phyloP scores from a whole-genome alignment of 2,329 filamentous ascomycete species.

The Drechslerella dactyloides region DNA sequence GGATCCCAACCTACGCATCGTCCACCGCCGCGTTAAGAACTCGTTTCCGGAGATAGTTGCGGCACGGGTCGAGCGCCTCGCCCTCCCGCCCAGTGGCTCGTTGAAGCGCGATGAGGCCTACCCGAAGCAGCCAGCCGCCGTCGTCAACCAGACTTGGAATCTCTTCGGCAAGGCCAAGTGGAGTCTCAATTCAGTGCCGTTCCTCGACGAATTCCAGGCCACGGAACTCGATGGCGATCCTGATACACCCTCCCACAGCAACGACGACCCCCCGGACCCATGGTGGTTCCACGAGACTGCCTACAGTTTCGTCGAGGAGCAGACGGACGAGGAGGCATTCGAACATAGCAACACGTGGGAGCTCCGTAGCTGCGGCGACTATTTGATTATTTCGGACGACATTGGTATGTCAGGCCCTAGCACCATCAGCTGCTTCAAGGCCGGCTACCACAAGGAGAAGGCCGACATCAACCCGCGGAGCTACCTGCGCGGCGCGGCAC shows the following conservation, averaged over 20 bases:
- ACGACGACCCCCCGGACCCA: constrained; percentile 10
- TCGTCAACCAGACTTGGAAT: constrained; percentile 39
- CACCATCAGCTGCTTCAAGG: constrained; percentile 53
- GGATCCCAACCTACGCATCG: constrained; percentile 41
- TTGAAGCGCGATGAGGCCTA: constrained; percentile 10
- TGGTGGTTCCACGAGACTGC: constrained; percentile 38
- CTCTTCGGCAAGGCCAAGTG: constrained; percentile 32
- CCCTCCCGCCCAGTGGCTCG: constrained; percentile 20
- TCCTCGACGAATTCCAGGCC: constrained; percentile 11
- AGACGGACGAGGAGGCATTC: neutral
- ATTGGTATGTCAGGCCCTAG: constrained; percentile 48
- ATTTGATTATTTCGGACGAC: constrained; percentile 53
- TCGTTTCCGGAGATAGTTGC: constrained; percentile 15
- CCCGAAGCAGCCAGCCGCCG: constrained; percentile 14
- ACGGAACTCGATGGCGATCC: constrained; percentile 11
- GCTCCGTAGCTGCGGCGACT: constrained; percentile 52
- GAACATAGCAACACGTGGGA: constrained; percentile 52
- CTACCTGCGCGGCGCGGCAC: constrained; percentile 21
- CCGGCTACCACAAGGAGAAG: constrained; percentile 28
- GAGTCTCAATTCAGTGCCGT: constrained; percentile 35
- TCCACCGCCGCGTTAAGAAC: constrained; percentile 14
- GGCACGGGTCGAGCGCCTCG: constrained; percentile 25
- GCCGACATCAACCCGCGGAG: constrained; percentile 20
- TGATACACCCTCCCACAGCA: neutral
- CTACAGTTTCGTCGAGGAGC: neutral